Base-by-base conservation (phyloP, 768 basidiomycete genomes). In the Amanita rubescens region DNA sequence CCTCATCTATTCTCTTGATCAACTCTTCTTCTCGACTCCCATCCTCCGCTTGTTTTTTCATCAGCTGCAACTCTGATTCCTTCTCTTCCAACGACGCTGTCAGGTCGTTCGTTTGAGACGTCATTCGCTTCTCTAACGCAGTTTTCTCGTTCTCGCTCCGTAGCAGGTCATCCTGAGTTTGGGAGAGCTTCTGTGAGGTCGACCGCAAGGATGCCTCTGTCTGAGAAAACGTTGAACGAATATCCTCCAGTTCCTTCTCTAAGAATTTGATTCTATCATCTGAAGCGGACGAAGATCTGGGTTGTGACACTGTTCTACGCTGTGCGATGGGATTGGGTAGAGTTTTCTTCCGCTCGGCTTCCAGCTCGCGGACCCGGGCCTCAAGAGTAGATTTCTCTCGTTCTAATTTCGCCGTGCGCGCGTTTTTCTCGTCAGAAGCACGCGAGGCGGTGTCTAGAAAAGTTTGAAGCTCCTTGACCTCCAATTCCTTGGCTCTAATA, bases 1-100 rank as follows among this genome's bases (percentile, higher is more conserved):
- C 85, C 60, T 86, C 84, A 41, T 89, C 85, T 25, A 90, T 80
- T 57, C 87, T 73, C 64, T 75, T 73, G 63, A 84, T 56, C 25
- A 89, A 61, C 51, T 81, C 81, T 22, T 76, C 75, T 62, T 89
- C 87, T 48, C 87, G 70, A 55, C 70, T 69, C 19, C 66, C 70
- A 24, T 73, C 66, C 2, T 70, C 78, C 20, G 67, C 64, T 30
- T 74, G 69, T 30, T 64, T 70, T 60, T 62, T 70, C 41, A 80
- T 51, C 39, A 70, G 74, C 17, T 65, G 66, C 9, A 88, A 58
- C 56, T 89, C 87, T 37, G 81, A 80, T 27, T 83, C 79, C 59
- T 75, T 81, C 58, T 77, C 79, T 42, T 78, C 75, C 55, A 88
- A 57, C 15, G 60, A 60, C 1, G 69, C 65, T 41, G 69, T 61